phyloP scores from a whole-genome alignment of 495 filamentous ascomycete species.

The Chaetomium tenue region DNA sequence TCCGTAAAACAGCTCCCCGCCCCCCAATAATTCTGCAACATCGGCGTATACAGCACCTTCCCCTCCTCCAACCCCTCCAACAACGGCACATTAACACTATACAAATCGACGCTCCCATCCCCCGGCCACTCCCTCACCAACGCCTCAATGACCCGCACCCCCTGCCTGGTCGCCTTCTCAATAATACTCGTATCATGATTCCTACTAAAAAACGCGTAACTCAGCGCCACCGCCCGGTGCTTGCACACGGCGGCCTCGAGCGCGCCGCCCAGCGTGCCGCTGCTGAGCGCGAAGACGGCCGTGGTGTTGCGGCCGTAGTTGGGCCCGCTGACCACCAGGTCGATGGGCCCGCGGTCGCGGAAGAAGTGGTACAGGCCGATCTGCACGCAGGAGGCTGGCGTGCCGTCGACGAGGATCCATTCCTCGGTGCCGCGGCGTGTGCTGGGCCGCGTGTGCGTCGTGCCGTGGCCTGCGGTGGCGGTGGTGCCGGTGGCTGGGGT shows the following conservation, averaged over 20 bases:
- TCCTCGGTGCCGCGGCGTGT: conserved; percentile 66
- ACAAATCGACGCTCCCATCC: conserved; percentile 67
- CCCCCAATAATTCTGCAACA: conserved; percentile 86
- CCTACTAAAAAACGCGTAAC: conserved; percentile 80
- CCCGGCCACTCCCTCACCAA: conserved; percentile 70
- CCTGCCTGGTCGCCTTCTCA: conserved; percentile 64
- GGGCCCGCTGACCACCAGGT: conserved; percentile 84
- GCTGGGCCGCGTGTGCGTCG: conserved; percentile 54
- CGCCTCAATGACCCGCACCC: conserved; percentile 73
- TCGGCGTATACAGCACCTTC: conserved; percentile 72
- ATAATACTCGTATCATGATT: conserved; percentile 80
- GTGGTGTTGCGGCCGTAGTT: conserved; percentile 97
- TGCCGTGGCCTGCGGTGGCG: conserved; percentile 48
- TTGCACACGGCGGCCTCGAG: conserved; percentile 88
- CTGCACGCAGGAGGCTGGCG: conserved; percentile 83
- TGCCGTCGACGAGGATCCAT: conserved; percentile 90
- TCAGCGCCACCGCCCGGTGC: conserved; percentile 73
- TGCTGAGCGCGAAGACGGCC: conserved; percentile 83
- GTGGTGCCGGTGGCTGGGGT: no score
- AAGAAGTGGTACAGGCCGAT: conserved; percentile 89
- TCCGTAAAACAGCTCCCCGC: conserved; percentile 78
- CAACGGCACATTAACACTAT: conserved; percentile 83
- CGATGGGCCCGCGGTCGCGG: conserved; percentile 69
- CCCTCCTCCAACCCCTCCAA: conserved; percentile 61
- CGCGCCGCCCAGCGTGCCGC: conserved; percentile 86